phyloP scores from a whole-genome alignment of 2,329 filamentous ascomycete genomes.

The Epichloe sp. region DNA sequence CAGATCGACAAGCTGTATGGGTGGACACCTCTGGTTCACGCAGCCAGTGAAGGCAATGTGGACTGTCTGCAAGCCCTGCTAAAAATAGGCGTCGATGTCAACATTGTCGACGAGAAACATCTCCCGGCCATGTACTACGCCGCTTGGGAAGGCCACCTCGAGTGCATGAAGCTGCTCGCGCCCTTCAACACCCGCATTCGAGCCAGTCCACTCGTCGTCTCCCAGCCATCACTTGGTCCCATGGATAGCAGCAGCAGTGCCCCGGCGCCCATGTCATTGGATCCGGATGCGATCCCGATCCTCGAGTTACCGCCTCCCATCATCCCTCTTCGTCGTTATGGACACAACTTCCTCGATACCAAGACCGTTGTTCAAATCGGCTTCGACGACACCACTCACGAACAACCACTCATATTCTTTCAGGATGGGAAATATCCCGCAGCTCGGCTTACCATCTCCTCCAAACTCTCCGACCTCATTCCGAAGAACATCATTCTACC shows the following conservation, averaged over 20 bases:
- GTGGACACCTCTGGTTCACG: constrained; percentile 94
- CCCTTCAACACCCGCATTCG: constrained; percentile 36
- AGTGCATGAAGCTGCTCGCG: constrained; percentile 82
- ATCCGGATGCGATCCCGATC: constrained; percentile 80
- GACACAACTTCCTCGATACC: constrained; percentile 95
- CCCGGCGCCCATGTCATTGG: constrained; percentile 52
- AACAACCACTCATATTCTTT: constrained; percentile 82
- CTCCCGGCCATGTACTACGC: constrained; percentile 96
- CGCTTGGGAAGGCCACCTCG: constrained; percentile 90
- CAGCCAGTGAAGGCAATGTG: constrained; percentile 90
- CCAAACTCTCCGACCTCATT: constrained; percentile 89
- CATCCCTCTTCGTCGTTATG: constrained; percentile 85
- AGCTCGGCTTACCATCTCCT: constrained; percentile 87
- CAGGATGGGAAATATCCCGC: constrained; percentile 95
- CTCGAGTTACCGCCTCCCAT: constrained; percentile 90
- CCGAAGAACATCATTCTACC: constrained; percentile 92
- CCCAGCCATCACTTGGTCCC: constrained; percentile 29
- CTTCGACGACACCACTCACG: constrained; percentile 62
- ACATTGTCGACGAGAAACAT: constrained; percentile 80
- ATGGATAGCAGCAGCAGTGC: constrained; percentile 36
- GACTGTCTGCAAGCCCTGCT: constrained; percentile 74
- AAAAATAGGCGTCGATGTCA: constrained; percentile 63
- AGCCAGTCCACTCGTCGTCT: constrained; percentile 29
- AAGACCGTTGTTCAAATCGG: constrained; percentile 92
- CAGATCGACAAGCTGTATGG: constrained; percentile 92